A percentile compares a stretch with the other conserved stretches of the same genome.
Evolutionary conservation across 2,329 filamentous ascomycete species (phyloP).

Genomic region (Scorias spongiosa): DNA sequence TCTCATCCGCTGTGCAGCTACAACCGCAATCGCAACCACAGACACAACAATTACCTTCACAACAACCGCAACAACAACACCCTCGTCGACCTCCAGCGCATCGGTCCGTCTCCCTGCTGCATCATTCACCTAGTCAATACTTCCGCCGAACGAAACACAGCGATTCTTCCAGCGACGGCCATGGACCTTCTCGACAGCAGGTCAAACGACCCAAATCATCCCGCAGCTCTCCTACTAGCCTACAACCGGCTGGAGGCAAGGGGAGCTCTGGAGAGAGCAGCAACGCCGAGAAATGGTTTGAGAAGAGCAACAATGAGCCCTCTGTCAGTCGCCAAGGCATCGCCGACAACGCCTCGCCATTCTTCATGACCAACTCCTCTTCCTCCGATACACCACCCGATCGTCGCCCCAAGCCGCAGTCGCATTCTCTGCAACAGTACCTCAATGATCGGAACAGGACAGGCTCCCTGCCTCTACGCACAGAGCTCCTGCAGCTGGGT

Average conservation of each 20-base stretch:
- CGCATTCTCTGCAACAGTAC: slow-evolving; percentile 4
- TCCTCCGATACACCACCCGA: slow-evolving; percentile 30
- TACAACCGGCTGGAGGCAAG: slow-evolving; percentile 22
- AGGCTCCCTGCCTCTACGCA: slow-evolving; percentile 10
- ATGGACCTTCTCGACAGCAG: slow-evolving; percentile 2
- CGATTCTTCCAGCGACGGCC: slow-evolving; percentile 5
- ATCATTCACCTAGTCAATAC: slow-evolving; percentile 16
- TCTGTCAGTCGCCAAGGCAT: slow-evolving; percentile 22
- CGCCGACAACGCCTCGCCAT: slow-evolving; percentile 29
- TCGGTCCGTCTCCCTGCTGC: slow-evolving; percentile 31
- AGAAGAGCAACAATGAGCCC: slow-evolving; percentile 34
- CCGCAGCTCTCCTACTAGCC: slow-evolving; percentile 24
- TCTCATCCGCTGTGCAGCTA: not conserved
- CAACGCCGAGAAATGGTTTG: slow-evolving; percentile 37
- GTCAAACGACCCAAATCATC: slow-evolving; percentile 5
- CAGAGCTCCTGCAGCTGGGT: slow-evolving; percentile 26
- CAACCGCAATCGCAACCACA: not conserved
- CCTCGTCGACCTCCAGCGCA: slow-evolving; percentile 30
- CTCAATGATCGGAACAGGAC: slow-evolving; percentile 1
- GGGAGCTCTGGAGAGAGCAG: slow-evolving; percentile 36
- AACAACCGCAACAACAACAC: slow-evolving; percentile 8
- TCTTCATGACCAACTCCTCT: slow-evolving; percentile 22
- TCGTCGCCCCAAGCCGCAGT: slow-evolving; percentile 2
- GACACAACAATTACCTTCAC: not conserved
- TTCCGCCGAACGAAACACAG: slow-evolving; percentile 5